Base-by-base conservation (phyloP, 805 yeast species). In the Zygotorulaspora danielsina region DNA sequence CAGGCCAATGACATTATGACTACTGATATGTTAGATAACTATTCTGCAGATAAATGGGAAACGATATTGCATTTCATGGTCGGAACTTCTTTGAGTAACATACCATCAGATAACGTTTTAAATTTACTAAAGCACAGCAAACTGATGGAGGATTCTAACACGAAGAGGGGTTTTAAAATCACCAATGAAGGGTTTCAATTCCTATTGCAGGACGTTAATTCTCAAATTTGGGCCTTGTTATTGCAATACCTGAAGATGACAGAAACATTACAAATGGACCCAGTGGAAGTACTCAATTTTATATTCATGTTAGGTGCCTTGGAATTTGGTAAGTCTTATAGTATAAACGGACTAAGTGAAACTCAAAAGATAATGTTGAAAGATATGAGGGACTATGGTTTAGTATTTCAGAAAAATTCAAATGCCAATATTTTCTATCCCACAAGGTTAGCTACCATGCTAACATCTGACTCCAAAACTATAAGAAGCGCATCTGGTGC, bases 51-150 rank as follows among this genome's bases (percentile, higher is more conserved):
- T 32, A 87, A 84, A 57, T 93, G 98, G 98, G 99, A 93, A 59
- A 78, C 86, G 6, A 90, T 93, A 50, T 69, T 93, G 52, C 97
- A 93, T 69, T 93, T 82, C 66, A 90, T 93, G 97, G 99, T 93
- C 31, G 96, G 97, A 2, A 86, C 97, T 0, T 84, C 85, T 36
- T 65, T 81, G 32, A 70, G 75, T 8, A 72, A 70, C 12, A 66
- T 76, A 2, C 96, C 96, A 2, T 81, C 89, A 34, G 72, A 74
- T n/a, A 89, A 90, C 12, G 97, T 90, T 1, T 67, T 93, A 35
- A 74, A 79, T 12, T 67, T 93, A 19, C 67, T 93, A 34, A 73
- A 76, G 47, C 87, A 80, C 65, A 82, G 95, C 45, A 90, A 90
- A 2, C 69, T 93, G 37, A 89, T 93, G 96, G 95, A 84, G 54